These are phyloP conservation scores for Boeremia lycopersici DNA, from an alignment of 2,329 filamentous ascomycete species.

Conservation along the genomic window DNA sequence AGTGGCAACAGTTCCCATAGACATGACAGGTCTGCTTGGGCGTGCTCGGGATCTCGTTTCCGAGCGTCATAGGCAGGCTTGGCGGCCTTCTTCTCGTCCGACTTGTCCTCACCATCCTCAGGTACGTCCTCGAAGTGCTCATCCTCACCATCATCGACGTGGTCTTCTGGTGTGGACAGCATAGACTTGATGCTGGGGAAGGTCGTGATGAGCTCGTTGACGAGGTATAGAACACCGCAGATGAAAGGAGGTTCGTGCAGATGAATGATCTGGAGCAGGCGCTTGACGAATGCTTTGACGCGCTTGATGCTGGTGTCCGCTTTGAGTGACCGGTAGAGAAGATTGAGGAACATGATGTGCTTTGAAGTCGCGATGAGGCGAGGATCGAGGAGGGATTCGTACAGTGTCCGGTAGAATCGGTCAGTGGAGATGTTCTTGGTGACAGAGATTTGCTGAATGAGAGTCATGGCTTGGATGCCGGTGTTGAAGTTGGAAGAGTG, in stretches of 20 bases:
- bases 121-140: slow-evolving; percentile 72
- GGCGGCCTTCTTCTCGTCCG: slow-evolving; percentile 22
- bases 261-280: slow-evolving; percentile 83
- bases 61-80: slow-evolving; percentile 73
- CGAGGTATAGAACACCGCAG: slow-evolving; percentile 88
- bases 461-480: slow-evolving; percentile 89
- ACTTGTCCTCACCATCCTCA: slow-evolving; percentile 50
- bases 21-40: slow-evolving; percentile 89
- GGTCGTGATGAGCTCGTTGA: slow-evolving; percentile 77
- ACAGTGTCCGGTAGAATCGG: slow-evolving; percentile 92
- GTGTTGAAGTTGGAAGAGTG: slow-evolving; percentile 99
- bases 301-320: slow-evolving; percentile 87
- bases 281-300: slow-evolving; percentile 94
- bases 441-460: slow-evolving; percentile 89
- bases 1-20: slow-evolving; percentile 91
- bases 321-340: slow-evolving; percentile 87
- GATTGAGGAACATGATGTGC: slow-evolving; percentile 91
- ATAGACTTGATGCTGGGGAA: slow-evolving; percentile 83
- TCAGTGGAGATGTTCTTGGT: slow-evolving; percentile 83
- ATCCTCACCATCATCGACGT: slow-evolving; percentile 76
- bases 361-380: slow-evolving; percentile 89
- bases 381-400: slow-evolving; percentile 92
- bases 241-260: slow-evolving; percentile 92
- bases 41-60: slow-evolving; percentile 89
- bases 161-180: slow-evolving; percentile 70